Base-by-base conservation (phyloP, 2,329 filamentous ascomycete species). In the Sporothrix curviconia region DNA sequence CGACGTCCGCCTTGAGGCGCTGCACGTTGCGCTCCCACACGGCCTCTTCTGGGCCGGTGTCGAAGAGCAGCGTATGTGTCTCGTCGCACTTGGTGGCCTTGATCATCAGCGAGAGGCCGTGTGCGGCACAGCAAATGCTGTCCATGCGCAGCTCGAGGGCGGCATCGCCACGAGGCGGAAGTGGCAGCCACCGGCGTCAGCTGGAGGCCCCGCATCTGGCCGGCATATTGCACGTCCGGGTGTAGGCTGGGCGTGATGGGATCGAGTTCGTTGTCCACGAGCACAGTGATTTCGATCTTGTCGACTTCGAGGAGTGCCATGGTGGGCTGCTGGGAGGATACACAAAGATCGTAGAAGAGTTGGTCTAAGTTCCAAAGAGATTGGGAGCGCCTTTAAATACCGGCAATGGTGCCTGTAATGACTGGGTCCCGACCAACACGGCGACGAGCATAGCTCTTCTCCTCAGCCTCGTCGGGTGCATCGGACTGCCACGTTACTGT, bases 211-310 rank as follows among this genome's bases (percentile, higher is more conserved):
- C 70, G 69, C 62, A 81, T 67, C 22, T 71, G 70, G 12, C 77
- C 75, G 0, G 68, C 62, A 25, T 77, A 67, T 24, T 73, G 66
- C 44, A 79, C 70, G 1, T 71, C 73, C 7, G 73, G 69, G 19
- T 74, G 72, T 0, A 74, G 68, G 17, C 73, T 70, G 2, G 74
- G 72, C 1, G 78, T 80, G 58, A 81, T 73, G 4, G 76, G 73
- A 61, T 82, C 78, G 42, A 81, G 68, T 59, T 82, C 79, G 68
- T 82, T 78, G 65, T 80, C 76, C 57, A 82, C 73, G 58, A 82
- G 74, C 32, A 80, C 72, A 5, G 71, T 66, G 24, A 78, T 74
- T 34, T 79, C 76, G 28, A 81, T 69, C 50, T 59, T 63, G 57
- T 69, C 64, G 28, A 69, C 63, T 42, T 68, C 66, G n/a, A 42